Percentiles rank a stretch among this genome's conserved stretches.
phyloP scores from a whole-genome alignment of 2,329 filamentous ascomycete genomes.

The Diaporthe humulicola region DNA sequence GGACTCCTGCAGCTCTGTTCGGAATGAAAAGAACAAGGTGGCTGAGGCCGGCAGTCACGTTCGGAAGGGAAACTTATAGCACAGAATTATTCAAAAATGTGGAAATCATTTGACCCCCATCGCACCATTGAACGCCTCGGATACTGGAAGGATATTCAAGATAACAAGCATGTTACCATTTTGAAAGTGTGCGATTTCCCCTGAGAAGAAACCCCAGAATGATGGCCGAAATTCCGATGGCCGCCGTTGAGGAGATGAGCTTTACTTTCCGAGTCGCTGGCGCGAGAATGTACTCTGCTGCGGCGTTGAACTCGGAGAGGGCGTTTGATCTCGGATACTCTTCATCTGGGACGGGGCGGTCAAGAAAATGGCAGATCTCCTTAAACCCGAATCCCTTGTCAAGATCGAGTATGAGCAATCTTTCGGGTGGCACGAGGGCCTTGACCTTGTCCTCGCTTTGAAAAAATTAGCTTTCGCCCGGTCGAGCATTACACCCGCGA shows the following conservation, averaged over 20 bases:
- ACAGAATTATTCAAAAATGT: no score
- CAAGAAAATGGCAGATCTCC: slow-evolving; percentile 16
- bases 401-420: slow-evolving; percentile 20
- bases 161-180: background rate
- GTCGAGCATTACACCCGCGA: background rate
- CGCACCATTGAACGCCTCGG: no score
- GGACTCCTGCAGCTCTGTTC: no score
- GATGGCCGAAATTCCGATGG: slow-evolving; percentile 1
- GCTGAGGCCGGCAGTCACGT: no score
- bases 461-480: background rate
- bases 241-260: background rate
- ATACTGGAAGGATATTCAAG: background rate
- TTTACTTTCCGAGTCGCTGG: background rate
- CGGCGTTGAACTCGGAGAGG: slow-evolving; percentile 20
- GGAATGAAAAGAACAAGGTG: no score
- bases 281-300: background rate
- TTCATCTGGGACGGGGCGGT: background rate
- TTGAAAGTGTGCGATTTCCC: background rate
- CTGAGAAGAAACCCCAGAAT: slow-evolving; percentile 1
- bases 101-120: no score
- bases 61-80: no score
- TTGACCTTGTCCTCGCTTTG: slow-evolving; percentile 14
- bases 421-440: slow-evolving; percentile 13
- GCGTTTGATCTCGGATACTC: slow-evolving; percentile 18
- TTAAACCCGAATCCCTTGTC: slow-evolving; percentile 21